Evolutionary conservation across 2,329 filamentous ascomycete genomes (phyloP).

Genomic region (Drechslerella stenobrocha): DNA sequence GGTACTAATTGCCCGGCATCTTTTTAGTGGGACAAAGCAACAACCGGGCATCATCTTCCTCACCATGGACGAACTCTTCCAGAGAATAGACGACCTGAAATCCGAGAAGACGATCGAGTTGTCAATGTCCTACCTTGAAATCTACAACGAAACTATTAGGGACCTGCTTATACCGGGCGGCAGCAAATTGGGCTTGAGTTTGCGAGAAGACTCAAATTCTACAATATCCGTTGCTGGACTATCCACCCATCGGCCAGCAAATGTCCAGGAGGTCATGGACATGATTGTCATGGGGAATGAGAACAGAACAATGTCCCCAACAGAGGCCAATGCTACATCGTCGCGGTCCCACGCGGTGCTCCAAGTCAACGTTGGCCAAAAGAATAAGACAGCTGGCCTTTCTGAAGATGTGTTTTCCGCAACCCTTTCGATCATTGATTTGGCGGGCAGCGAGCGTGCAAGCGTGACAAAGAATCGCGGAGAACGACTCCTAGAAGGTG

Average conservation of each 20-base stretch:
- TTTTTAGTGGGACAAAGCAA: conserved; percentile 74
- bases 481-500: conserved; percentile 85
- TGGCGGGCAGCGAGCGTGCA: conserved; percentile 92
- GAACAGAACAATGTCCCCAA: conserved; percentile 91
- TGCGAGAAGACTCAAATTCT: conserved; percentile 92
- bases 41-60: conserved; percentile 97
- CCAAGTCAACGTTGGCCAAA: conserved; percentile 93
- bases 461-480: conserved; percentile 96
- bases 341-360: conserved; percentile 96
- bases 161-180: conserved; percentile 86
- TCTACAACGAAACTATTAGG: conserved; percentile 98
- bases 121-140: conserved; percentile 92
- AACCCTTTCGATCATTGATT: conserved; percentile 94
- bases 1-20: no score
- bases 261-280: conserved; percentile 97
- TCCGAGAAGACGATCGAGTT: conserved; percentile 88
- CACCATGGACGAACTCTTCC: conserved; percentile 98
- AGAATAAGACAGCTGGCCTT: conserved; percentile 86
- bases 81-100: conserved; percentile 84
- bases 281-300: conserved; percentile 97
- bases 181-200: conserved; percentile 74
- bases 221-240: conserved; percentile 87
- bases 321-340: conserved; percentile 94
- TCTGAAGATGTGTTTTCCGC: conserved; percentile 98
- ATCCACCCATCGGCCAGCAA: conserved; percentile 85